phyloP scores from a whole-genome alignment of 805 yeast genomes.

The Myxozyma melibiosi region DNA sequence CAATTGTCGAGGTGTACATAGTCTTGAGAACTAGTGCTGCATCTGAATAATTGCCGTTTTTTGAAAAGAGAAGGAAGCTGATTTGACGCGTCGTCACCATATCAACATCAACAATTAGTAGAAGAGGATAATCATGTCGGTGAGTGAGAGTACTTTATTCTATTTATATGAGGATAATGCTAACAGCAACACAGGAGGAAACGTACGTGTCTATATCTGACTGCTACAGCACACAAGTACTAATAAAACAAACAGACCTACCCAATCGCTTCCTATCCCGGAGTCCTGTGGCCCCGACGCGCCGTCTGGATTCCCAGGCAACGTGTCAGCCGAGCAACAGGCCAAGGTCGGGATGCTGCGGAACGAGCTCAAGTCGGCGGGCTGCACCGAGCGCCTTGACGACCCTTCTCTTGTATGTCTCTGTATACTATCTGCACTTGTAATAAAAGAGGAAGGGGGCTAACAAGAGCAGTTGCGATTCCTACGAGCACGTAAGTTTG shows the following conservation, averaged over 20 bases:
- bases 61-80: no score
- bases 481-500: conserved; percentile 94
- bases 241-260: neutral
- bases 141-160: no score
- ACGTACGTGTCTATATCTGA: neutral
- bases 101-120: no score
- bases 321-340: conserved; percentile 69
- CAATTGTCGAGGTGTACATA: no score
- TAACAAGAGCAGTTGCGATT: conserved; percentile 57
- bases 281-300: conserved; percentile 34
- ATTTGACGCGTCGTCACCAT: no score
- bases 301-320: conserved; percentile 62
- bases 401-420: conserved; percentile 48
- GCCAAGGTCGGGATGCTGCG: conserved; percentile 60
- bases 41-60: no score
- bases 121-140: no score
- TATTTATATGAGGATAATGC: no score
- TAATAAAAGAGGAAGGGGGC: neutral
- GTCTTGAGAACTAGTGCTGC: no score
- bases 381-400: conserved; percentile 78
- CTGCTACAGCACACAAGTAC: neutral
- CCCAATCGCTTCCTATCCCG: conserved; percentile 22
- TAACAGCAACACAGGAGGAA: neutral
- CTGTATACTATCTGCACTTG: neutral
- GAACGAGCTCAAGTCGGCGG: conserved; percentile 58